Percentiles rank a stretch among this genome's conserved stretches.
These are phyloP conservation scores for Tagetes erecta DNA, from an alignment of 129 eudicot species.

Conservation along the genomic window DNA sequence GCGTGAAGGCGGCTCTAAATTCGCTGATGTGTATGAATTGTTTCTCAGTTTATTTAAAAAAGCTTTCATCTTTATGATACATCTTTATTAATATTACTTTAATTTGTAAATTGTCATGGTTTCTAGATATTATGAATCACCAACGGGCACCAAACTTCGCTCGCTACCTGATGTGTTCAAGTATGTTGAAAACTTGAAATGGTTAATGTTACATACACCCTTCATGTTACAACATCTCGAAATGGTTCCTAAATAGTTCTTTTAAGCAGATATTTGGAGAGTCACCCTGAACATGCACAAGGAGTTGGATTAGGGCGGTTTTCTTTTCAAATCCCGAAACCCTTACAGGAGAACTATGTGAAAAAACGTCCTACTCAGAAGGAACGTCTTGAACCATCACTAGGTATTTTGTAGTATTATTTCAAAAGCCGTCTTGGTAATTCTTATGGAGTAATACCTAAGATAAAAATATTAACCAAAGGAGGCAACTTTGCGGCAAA, in stretches of 20 bases:
- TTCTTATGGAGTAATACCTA: neutral
- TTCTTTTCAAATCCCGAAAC: slow-evolving; percentile 81
- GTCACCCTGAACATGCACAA: slow-evolving; percentile 54
- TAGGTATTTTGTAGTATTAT: slow-evolving; percentile 33
- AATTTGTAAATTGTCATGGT: slow-evolving; percentile 17
- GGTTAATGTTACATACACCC: neutral
- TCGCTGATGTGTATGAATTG: slow-evolving; percentile 84
- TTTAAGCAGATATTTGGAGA: slow-evolving; percentile 49
- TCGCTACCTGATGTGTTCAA: slow-evolving; percentile 73
- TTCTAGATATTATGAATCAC: slow-evolving; percentile 76
- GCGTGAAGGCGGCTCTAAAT: slow-evolving; percentile 74
- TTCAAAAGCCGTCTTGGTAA: neutral
- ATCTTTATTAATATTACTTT: neutral
- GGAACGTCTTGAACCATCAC: slow-evolving; percentile 35
- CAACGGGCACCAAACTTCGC: slow-evolving; percentile 74
- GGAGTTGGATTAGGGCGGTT: slow-evolving; percentile 56
- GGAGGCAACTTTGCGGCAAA: neutral
- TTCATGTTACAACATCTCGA: neutral
- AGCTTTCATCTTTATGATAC: slow-evolving; percentile 17
- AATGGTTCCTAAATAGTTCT: neutral
- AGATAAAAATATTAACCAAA: neutral
- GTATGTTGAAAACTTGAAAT: slow-evolving; percentile 32
- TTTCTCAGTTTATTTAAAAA: neutral
- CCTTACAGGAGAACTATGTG: slow-evolving; percentile 69
- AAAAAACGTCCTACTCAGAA: slow-evolving; percentile 50